A percentile compares a stretch with the other conserved stretches of the same genome.
Evolutionary conservation across 805 yeast species (phyloP).

Genomic region (Maudiozyma serrabonitensis): DNA sequence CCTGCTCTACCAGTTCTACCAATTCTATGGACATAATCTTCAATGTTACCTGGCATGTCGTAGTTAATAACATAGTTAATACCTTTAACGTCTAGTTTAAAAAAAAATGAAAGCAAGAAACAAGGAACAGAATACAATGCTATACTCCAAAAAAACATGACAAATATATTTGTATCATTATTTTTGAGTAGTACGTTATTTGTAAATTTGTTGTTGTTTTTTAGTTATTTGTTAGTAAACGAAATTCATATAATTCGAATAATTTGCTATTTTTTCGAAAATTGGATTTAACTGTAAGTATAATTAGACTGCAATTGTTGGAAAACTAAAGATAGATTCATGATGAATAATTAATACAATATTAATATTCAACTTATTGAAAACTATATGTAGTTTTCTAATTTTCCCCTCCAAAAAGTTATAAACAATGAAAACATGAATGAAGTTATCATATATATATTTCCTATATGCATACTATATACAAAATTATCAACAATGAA

Average conservation of each 20-base stretch:
- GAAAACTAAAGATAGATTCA: too few species aligned
- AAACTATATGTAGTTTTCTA: too few species aligned
- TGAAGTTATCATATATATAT: neutral
- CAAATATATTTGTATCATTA: too few species aligned
- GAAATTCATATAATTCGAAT: neutral
- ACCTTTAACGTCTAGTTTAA: constrained; percentile 83
- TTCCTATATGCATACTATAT: neutral
- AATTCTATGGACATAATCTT: constrained; percentile 96
- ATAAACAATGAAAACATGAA: neutral
- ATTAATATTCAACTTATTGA: too few species aligned
- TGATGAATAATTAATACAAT: too few species aligned
- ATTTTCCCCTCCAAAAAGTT: too few species aligned
- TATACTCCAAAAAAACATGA: too few species aligned
- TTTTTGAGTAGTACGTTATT: too few species aligned
- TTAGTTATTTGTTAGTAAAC: neutral
- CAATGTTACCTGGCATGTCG: constrained; percentile 97
- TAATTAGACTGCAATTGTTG: too few species aligned
- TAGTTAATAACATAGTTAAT: constrained; percentile 86
- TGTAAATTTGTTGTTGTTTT: neutral
- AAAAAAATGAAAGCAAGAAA: constrained; percentile 1
- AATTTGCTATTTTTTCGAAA: too few species aligned
- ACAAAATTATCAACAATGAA: constrained; percentile 1
- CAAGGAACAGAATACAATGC: neutral
- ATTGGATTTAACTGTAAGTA: too few species aligned
- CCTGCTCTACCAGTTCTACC: constrained; percentile 99